Base-by-base conservation (phyloP, 2,329 filamentous ascomycete species). In the Claviceps lovelessii region DNA sequence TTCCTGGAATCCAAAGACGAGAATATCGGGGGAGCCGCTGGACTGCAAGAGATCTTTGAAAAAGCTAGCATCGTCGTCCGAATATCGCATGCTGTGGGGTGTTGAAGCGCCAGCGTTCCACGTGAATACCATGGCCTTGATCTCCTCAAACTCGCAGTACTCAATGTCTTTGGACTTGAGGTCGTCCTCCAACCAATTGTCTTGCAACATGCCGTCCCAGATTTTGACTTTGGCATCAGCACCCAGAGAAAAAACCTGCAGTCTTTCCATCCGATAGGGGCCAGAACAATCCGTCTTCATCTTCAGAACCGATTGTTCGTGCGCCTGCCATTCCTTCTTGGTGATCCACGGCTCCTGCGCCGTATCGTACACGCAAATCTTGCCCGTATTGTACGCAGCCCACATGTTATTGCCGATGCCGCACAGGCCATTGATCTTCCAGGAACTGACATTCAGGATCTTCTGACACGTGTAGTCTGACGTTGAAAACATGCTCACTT, bases 91-190 rank as follows among this genome's bases (percentile, higher is more conserved):
- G 63, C 84, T 87, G 56, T 83, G 84, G 0, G 93, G 93, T n/a
- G 93, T 95, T 17, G 86, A 85, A n/a, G 93, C 93, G 1, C 93
- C 93, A 1, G 90, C 91, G 67, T 98, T 98, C 93, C 93, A 98
- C 0, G 90, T 96, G 74, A 97, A 78, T 31, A 95, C 81, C 42
- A 89, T 74, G 13, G 87, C 84, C 51, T 82, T 85, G 55, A 97
- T 75, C 62, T 94, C 84, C 54, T 90, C 79, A 67, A 97, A 95
- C 33, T 80, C 78, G 72, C 90, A 96, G 65, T 88, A 97, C 51
- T 93, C 80, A 0, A 79, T 76, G 63, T 96, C 90, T 58, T 84
- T 82, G 37, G 79, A 77, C 65, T 94, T 89, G 90, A 98, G 95
- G 59, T 88, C 81, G 41, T 77, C 75, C 70, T 96, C 90, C n/a